Evolutionary conservation across 129 eudicot species (phyloP), one percentile per base, ranked within the genome.

Genomic region (Ambrosia artemisiifolia): DNA sequence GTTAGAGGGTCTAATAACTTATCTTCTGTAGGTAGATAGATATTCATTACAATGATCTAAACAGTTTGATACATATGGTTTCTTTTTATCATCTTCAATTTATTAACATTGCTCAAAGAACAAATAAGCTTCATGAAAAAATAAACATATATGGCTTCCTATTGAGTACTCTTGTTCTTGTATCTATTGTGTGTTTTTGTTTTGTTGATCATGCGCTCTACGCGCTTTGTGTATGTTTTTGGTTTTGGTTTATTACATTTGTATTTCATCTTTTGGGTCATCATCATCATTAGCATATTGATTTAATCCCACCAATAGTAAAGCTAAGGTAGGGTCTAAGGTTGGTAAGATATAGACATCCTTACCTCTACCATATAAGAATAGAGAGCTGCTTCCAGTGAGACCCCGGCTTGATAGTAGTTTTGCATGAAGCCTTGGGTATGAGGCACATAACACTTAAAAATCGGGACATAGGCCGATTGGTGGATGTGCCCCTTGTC

Each of bases 1-100:
- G 75, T 59, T 70, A 81, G 77, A 67, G 72, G 75, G 43, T 84
- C 69, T 65, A 71, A 79, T 79, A 82, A 82, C 77, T 65, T 79
- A 50, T 73, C 78, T 76, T 75, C 61, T 65, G 74, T 83, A 78
- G 83, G 75, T 77, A 60, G 70, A 48, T 77, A 60, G 70, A 48
- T 50, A 71, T 74, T 78, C 74, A 72, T 75, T 54, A 69, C 74
- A 47, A 70, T 76, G 72, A 79, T 73, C 60, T 38, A 69, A 72
- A 62, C 50, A 81, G 57, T 63, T 69, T 64, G 75, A 66, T 71
- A 72, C 34, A 69, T 64, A 36, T 73, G 53, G 70, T 77, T 69
- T 40, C 55, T 77, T 24, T 53, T 34, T 28, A 12, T 63, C 40
- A 69, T 78, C 77, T 70, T 68, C 81, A 35, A 71, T 84, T 81